Conservation (phyloP, 176 grass and related monocot genomes). For the Oryza brachyantha region DNA sequence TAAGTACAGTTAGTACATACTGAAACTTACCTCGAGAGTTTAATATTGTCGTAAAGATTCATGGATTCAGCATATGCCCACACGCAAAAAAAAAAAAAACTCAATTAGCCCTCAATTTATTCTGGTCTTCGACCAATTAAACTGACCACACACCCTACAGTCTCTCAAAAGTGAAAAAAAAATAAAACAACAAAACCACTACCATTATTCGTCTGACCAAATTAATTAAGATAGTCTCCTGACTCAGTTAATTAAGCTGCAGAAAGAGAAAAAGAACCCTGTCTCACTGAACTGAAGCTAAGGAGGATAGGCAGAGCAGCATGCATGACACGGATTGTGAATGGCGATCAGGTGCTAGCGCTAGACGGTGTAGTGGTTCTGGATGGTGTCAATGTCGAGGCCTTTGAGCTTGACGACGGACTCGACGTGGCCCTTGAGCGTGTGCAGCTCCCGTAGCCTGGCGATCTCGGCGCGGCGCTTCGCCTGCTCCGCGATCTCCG, state of each 20-base stretch:
- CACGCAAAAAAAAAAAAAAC: neutral
- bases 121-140: neutral
- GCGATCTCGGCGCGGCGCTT: slow-evolving; percentile 78
- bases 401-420: slow-evolving; percentile 61
- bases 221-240: neutral
- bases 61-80: neutral
- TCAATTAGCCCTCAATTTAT: slow-evolving; percentile 18
- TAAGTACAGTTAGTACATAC: too few relatives aligned
- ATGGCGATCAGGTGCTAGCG: too few relatives aligned
- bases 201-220: slow-evolving; percentile 15
- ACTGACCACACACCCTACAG: neutral
- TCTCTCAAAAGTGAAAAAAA: neutral
- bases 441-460: slow-evolving; percentile 55
- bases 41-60: too few relatives aligned
- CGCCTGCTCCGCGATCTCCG: slow-evolving; percentile 83
- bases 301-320: neutral
- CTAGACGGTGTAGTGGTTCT: slow-evolving; percentile 53
- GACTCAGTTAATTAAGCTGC: neutral
- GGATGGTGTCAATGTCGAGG: slow-evolving; percentile 47
- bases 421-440: slow-evolving; percentile 59
- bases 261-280: neutral
- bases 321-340: too few relatives aligned
- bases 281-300: slow-evolving; percentile 18
- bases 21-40: too few relatives aligned
- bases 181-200: neutral